phyloP scores from a whole-genome alignment of 768 basidiomycete genomes.

The Tulasnella sp. region DNA sequence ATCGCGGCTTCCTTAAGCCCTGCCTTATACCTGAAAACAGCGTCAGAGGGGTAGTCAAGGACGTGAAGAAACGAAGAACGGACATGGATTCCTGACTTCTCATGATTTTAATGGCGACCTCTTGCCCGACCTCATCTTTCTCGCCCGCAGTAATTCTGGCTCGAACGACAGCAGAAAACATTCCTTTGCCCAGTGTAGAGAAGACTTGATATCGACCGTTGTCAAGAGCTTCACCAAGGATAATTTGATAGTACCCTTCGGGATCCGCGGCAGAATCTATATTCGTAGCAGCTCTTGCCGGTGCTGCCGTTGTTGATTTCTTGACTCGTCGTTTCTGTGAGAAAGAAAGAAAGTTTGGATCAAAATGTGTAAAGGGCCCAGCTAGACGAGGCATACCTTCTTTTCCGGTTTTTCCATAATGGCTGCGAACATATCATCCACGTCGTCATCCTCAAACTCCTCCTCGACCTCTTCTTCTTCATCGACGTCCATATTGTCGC shows the following conservation, averaged over 20 bases:
- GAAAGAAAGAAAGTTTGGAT: constrained; percentile 16
- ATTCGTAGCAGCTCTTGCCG: constrained; percentile 48
- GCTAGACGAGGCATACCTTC: constrained; percentile 43
- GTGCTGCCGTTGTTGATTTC: neutral
- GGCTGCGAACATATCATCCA: constrained; percentile 95
- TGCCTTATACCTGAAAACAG: constrained; percentile 74
- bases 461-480: constrained; percentile 55
- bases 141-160: constrained; percentile 75
- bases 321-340: constrained; percentile 15
- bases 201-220: constrained; percentile 91
- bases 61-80: constrained; percentile 37
- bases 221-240: constrained; percentile 91
- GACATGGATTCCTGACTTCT: constrained; percentile 95
- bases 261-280: constrained; percentile 88
- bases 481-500: constrained; percentile 37
- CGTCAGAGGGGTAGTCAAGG: constrained; percentile 9
- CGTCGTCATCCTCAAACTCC: constrained; percentile 75
- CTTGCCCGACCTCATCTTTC: constrained; percentile 52
- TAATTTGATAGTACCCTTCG: constrained; percentile 93
- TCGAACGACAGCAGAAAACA: constrained; percentile 96
- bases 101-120: constrained; percentile 97
- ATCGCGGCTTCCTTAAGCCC: constrained; percentile 91
- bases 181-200: constrained; percentile 93
- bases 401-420: constrained; percentile 49
- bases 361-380: constrained; percentile 9